Conservation (phyloP, 129 eudicot genomes). For the Silybum marianum region DNA sequence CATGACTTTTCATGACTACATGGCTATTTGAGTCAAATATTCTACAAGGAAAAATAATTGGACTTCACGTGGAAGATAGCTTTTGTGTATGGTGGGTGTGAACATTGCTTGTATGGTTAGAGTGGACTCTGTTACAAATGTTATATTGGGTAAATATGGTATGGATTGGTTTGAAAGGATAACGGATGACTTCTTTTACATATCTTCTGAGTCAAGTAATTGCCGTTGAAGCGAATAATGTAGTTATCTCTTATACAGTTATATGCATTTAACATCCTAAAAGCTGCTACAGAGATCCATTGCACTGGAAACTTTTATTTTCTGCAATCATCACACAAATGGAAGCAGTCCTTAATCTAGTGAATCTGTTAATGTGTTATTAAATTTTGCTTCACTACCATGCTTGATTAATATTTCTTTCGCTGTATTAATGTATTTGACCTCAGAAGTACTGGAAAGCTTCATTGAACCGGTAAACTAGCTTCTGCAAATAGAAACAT, state of each 20-base stretch:
- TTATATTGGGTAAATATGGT: no score
- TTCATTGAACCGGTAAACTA: not conserved
- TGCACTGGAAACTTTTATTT: not conserved
- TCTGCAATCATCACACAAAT: not conserved
- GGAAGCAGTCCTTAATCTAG: not conserved
- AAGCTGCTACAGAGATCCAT: not conserved
- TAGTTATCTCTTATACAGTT: no score
- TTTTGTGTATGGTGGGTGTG: no score
- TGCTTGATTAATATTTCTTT: not conserved
- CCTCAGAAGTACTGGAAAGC: not conserved
- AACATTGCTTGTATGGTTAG: no score
- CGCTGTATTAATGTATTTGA: not conserved
- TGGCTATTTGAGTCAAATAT: not conserved
- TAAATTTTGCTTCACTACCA: not conserved
- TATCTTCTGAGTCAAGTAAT: no score
- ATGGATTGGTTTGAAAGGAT: no score
- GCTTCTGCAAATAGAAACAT: not conserved
- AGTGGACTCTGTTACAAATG: no score
- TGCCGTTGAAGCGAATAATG: no score
- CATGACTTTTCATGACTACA: not conserved
- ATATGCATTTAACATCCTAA: not conserved
- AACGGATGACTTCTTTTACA: no score
- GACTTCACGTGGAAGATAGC: not conserved
- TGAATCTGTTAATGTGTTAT: not conserved
- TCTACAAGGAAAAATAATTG: not conserved